These are phyloP conservation scores for Myxozyma lipomycoides DNA, from an alignment of 805 yeast genomes.

Conservation along the genomic window DNA sequence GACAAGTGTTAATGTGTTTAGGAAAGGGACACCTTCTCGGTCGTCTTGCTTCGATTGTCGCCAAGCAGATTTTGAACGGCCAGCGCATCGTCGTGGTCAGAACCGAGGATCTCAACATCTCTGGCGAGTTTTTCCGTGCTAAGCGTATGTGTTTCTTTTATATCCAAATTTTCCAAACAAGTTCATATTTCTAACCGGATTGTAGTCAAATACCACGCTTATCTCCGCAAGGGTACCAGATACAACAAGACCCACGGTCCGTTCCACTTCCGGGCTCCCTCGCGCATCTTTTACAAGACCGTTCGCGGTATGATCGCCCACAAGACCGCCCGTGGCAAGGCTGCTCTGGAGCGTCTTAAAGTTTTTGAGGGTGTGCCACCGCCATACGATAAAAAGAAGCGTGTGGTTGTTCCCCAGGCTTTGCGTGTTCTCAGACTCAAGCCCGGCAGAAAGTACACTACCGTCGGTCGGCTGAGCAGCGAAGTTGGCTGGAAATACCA, in stretches of 20 bases:
- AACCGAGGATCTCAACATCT: slow-evolving; percentile 93
- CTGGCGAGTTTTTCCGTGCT: slow-evolving; percentile 99
- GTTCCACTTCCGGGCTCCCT: slow-evolving; percentile 99
- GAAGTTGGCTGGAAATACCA: slow-evolving; percentile 99
- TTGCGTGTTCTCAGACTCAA: slow-evolving; percentile 97
- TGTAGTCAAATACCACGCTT: slow-evolving; percentile 91
- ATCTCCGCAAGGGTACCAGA: slow-evolving; percentile 98
- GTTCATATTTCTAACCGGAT: background rate
- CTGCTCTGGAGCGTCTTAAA: slow-evolving; percentile 98
- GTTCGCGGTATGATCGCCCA: slow-evolving; percentile 99
- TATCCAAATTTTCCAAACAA: background rate
- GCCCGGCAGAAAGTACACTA: slow-evolving; percentile 99
- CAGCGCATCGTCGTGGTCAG: slow-evolving; percentile 97
- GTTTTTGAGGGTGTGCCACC: slow-evolving; percentile 99
- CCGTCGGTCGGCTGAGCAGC: slow-evolving; percentile 91
- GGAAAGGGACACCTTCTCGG: slow-evolving; percentile 97
- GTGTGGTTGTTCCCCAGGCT: slow-evolving; percentile 99
- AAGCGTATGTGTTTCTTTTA: slow-evolving; percentile 45
- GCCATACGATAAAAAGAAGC: slow-evolving; percentile 99
- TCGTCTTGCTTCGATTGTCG: slow-evolving; percentile 97
- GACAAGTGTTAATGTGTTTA: background rate
- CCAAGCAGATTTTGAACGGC: slow-evolving; percentile 97
- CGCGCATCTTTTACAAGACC: slow-evolving; percentile 99
- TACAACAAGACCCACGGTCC: slow-evolving; percentile 99
- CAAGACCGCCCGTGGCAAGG: slow-evolving; percentile 99